Conservation (phyloP, 2,329 filamentous ascomycete genomes). For the Colletotrichum sp. region DNA sequence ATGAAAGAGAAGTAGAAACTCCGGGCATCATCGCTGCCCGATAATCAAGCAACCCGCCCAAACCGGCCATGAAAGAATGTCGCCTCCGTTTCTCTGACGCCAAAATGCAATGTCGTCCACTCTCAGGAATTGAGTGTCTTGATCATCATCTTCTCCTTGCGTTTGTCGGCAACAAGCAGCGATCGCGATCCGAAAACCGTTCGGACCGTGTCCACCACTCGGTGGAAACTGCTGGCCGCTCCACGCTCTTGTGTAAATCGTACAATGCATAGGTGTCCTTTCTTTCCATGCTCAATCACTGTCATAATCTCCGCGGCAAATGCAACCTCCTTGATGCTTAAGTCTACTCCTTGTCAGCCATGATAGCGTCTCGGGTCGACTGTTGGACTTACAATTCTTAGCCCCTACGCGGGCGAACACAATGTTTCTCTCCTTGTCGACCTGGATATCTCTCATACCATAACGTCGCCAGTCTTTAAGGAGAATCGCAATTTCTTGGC, state of each 20-base stretch:
- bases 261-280: constrained; percentile 77
- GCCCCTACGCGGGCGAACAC: constrained; percentile 79
- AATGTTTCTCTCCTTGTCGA: constrained; percentile 80
- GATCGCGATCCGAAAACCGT: constrained; percentile 68
- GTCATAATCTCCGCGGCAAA: constrained; percentile 89
- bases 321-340: constrained; percentile 84
- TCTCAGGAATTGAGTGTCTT: constrained; percentile 63
- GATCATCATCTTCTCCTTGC: constrained; percentile 75
- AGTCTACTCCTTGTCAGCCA: constrained; percentile 53
- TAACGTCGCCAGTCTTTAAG: constrained; percentile 82
- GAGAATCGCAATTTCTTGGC: constrained; percentile 77
- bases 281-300: constrained; percentile 83
- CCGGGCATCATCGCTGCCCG: not conserved
- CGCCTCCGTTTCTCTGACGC: constrained; percentile 14
- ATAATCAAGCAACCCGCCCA: constrained; percentile 1
- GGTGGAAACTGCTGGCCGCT: constrained; percentile 88
- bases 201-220: constrained; percentile 79
- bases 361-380: not conserved
- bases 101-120: constrained; percentile 12
- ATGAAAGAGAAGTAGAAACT: constrained; percentile 12
- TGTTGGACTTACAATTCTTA: constrained; percentile 74
- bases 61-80: not conserved
- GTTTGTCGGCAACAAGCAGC: constrained; percentile 71
- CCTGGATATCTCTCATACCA: constrained; percentile 79
- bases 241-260: constrained; percentile 90